Evolutionary conservation across 805 yeast species (phyloP).

Genomic region (Hyphopichia homilentoma): DNA sequence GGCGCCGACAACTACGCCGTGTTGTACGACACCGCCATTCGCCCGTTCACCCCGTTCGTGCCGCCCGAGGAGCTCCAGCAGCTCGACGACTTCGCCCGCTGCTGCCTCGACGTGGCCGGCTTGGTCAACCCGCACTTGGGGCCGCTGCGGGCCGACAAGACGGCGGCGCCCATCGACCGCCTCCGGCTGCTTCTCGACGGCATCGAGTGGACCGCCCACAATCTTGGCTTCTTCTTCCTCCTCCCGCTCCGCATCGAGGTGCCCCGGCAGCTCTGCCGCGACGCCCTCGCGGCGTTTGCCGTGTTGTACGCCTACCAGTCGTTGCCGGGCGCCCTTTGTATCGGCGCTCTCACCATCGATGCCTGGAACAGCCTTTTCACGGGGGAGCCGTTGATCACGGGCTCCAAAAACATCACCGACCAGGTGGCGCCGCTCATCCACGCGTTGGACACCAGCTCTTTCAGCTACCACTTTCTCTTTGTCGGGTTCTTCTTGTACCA

Average conservation of each 20-base stretch:
- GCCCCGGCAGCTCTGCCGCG: too few species aligned
- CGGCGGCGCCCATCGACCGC: too few species aligned
- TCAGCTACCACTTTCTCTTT: slow-evolving; percentile 12
- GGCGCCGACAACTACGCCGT: not conserved
- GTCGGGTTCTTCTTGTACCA: slow-evolving; percentile 12
- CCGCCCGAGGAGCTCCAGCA: slow-evolving; percentile 8
- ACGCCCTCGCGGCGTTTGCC: too few species aligned
- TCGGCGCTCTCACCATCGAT: slow-evolving; percentile 16
- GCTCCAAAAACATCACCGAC: slow-evolving; percentile 2
- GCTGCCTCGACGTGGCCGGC: slow-evolving; percentile 16
- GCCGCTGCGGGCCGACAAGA: too few species aligned
- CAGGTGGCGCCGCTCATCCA: slow-evolving; percentile 4
- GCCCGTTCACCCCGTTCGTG: slow-evolving; percentile 16
- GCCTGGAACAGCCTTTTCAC: slow-evolving; percentile 13
- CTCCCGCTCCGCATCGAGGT: slow-evolving; percentile 12
- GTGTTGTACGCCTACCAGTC: too few species aligned
- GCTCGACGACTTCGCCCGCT: slow-evolving; percentile 11
- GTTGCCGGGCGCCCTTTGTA: too few species aligned
- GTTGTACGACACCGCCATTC: slow-evolving; percentile 10
- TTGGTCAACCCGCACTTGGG: too few species aligned
- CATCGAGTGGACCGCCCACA: slow-evolving; percentile 11
- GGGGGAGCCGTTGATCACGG: slow-evolving; percentile 7
- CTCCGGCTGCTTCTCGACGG: not conserved
- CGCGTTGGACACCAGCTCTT: slow-evolving; percentile 8
- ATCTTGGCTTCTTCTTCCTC: slow-evolving; percentile 14